These are phyloP conservation scores for Tuber melanosporum DNA, from an alignment of 495 filamentous ascomycete species.

Conservation along the genomic window DNA sequence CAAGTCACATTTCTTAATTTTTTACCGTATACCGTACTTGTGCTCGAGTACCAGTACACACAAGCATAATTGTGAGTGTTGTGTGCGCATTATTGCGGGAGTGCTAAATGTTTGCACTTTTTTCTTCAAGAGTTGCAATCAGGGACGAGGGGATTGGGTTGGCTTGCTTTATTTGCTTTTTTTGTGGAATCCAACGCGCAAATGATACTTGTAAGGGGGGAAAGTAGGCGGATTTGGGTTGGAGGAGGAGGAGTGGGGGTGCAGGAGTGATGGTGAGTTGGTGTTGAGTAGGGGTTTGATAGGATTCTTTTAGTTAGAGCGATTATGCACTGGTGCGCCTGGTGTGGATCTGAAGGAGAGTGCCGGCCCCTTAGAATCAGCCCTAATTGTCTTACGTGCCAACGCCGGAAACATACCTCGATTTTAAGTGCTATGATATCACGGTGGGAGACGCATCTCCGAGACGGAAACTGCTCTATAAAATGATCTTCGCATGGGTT, in stretches of 20 bases:
- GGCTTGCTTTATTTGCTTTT: neutral
- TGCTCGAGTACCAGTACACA: neutral
- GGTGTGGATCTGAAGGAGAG: neutral
- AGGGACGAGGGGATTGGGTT: neutral
- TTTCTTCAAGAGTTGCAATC: neutral
- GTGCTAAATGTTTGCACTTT: neutral
- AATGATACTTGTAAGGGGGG: neutral
- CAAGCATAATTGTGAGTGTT: neutral
- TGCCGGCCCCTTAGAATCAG: neutral
- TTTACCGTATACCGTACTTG: too few species aligned
- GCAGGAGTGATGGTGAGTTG: neutral
- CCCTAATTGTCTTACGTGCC: neutral
- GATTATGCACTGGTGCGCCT: neutral
- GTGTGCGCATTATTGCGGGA: neutral
- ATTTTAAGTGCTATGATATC: neutral
- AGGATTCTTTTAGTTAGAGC: neutral
- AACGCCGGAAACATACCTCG: neutral
- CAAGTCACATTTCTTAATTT: neutral
- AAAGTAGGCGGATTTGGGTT: neutral
- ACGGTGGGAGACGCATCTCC: neutral
- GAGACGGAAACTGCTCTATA: neutral
- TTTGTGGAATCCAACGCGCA: neutral
- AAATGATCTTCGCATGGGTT: neutral
- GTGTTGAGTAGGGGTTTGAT: neutral
- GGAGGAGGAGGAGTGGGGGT: neutral